These are phyloP conservation scores for Giardia duodenalis DNA, from an alignment of 208 protist genomes.

Conservation along the genomic window DNA sequence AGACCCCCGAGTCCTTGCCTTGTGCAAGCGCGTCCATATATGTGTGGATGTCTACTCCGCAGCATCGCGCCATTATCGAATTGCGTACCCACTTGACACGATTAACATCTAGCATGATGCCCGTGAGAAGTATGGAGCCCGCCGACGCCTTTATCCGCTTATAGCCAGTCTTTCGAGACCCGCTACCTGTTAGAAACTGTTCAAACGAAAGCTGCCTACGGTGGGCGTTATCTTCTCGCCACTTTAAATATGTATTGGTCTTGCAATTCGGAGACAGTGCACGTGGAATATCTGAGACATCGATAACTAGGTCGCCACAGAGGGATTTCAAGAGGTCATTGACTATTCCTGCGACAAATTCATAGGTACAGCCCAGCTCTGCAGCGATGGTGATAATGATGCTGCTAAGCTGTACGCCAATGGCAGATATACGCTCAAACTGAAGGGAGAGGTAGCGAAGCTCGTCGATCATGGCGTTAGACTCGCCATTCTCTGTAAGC, in stretches of 20 bases:
- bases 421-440: background rate
- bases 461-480: background rate
- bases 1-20: background rate
- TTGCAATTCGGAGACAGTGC: constrained; percentile 7
- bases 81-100: constrained; percentile 5
- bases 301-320: background rate
- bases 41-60: too few relatives aligned
- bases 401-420: background rate
- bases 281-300: constrained; percentile 15
- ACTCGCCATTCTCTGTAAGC: background rate
- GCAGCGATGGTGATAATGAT: constrained; percentile 2
- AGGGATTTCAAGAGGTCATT: background rate
- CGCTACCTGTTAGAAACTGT: background rate
- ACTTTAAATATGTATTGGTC: background rate
- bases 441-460: background rate
- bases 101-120: background rate
- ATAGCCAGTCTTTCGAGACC: constrained; percentile 5
- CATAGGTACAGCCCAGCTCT: background rate
- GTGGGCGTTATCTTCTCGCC: constrained; percentile 13
- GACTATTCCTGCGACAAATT: background rate
- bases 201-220: background rate
- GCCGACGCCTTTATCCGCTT: constrained; percentile 15
- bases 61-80: background rate
- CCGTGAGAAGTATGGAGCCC: background rate
- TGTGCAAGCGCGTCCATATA: too few relatives aligned